phyloP scores from a whole-genome alignment of 2,329 filamentous ascomycete genomes.

The Erysiphe pulchra region DNA sequence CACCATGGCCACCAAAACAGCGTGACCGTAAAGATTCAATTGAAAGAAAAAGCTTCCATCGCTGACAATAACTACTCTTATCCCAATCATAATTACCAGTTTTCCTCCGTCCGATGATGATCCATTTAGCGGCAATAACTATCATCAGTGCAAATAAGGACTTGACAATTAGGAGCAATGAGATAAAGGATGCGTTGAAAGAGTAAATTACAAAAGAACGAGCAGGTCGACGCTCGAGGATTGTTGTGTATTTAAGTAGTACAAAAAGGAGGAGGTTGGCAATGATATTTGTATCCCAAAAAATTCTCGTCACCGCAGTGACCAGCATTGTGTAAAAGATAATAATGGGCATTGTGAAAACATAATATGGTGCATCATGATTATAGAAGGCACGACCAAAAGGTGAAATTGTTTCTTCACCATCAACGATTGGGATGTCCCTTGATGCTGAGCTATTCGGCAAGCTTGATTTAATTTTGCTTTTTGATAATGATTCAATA shows the following conservation, averaged over 20 bases:
- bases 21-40: conserved; percentile 24
- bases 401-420: conserved; percentile 14
- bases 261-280: conserved; percentile 19
- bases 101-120: conserved; percentile 22
- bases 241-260: conserved; percentile 10
- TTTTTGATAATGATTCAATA: background rate
- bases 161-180: conserved; percentile 19
- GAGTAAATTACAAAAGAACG: conserved; percentile 17
- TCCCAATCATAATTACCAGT: conserved; percentile 32
- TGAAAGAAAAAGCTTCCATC: conserved; percentile 28
- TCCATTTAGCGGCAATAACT: conserved; percentile 24
- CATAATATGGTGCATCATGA: conserved; percentile 22
- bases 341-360: conserved; percentile 21
- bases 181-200: conserved; percentile 17
- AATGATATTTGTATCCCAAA: conserved; percentile 24
- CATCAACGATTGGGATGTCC: background rate
- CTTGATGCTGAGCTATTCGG: too few species aligned
- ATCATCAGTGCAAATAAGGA: conserved; percentile 14
- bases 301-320: conserved; percentile 20
- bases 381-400: conserved; percentile 31
- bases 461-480: background rate
- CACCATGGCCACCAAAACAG: conserved; percentile 23
- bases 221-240: conserved; percentile 7
- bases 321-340: conserved; percentile 23
- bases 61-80: conserved; percentile 27